Evolutionary conservation across 2,329 filamentous ascomycete species (phyloP).

Genomic region (Talaromyces albobiverticillius): DNA sequence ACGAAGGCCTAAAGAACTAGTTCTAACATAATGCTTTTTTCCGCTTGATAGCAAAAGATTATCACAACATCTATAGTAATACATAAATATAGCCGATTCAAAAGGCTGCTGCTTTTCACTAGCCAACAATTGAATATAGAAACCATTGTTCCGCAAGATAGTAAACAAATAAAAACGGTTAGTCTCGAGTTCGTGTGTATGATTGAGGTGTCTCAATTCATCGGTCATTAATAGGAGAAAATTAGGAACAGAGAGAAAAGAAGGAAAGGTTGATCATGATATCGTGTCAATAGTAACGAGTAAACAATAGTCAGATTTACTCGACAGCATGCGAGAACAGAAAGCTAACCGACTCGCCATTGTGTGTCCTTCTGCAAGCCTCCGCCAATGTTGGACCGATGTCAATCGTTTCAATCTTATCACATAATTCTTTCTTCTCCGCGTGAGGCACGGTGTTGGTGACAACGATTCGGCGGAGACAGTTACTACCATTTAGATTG

Average conservation of each 20-base stretch:
- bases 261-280: neutral
- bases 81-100: neutral
- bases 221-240: neutral
- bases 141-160: neutral
- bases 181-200: neutral
- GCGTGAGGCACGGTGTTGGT: slow-evolving; percentile 84
- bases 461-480: slow-evolving; percentile 75
- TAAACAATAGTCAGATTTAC: neutral
- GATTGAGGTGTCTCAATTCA: neutral
- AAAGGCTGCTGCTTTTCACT: neutral
- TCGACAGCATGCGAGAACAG: slow-evolving; percentile 48
- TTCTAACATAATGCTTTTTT: neutral
- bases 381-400: slow-evolving; percentile 70
- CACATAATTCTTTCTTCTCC: slow-evolving; percentile 75
- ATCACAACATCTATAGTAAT: neutral
- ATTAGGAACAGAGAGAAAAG: neutral
- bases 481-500: slow-evolving; percentile 70
- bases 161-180: neutral
- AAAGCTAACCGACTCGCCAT: slow-evolving; percentile 52
- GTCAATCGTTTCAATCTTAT: slow-evolving; percentile 84
- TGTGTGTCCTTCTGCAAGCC: slow-evolving; percentile 50
- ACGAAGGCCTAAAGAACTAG: neutral
- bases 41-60: neutral
- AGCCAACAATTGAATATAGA: neutral
- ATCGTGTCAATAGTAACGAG: neutral